A percentile compares a stretch with the other conserved stretches of the same genome.
Evolutionary conservation across 345 rosid genomes (phyloP).

Genomic region (Eucalyptus rudis): DNA sequence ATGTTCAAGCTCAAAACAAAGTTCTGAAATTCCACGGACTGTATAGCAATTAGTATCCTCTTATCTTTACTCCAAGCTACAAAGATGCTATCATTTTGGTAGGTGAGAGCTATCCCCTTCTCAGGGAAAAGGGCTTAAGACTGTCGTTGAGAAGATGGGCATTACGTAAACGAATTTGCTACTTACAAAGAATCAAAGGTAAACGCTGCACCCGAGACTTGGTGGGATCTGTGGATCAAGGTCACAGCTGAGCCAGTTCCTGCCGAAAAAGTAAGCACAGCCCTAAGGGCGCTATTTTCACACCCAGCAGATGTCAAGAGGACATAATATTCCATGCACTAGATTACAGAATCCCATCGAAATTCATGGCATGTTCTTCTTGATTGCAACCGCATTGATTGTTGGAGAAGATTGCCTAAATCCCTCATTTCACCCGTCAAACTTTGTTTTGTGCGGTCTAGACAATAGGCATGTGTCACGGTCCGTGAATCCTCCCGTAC

Average conservation of each 20-base stretch:
- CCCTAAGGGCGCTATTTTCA: slow-evolving; percentile 45
- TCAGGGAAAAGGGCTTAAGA: slow-evolving; percentile 48
- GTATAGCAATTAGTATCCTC: slow-evolving; percentile 35
- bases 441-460: slow-evolving; percentile 40
- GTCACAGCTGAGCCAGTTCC: slow-evolving; percentile 67
- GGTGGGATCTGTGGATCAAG: slow-evolving; percentile 63
- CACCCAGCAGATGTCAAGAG: slow-evolving; percentile 48
- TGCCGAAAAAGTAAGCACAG: slow-evolving; percentile 47
- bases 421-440: slow-evolving; percentile 44
- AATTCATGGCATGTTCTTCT: slow-evolving; percentile 65
- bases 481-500: no score
- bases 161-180: slow-evolving; percentile 44
- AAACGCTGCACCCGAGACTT: slow-evolving; percentile 37
- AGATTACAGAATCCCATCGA: slow-evolving; percentile 59
- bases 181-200: slow-evolving; percentile 49
- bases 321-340: slow-evolving; percentile 47
- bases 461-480: slow-evolving; percentile 7
- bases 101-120: slow-evolving; percentile 64
- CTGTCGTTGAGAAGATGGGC: slow-evolving; percentile 23
- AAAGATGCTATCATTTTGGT: slow-evolving; percentile 55
- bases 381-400: slow-evolving; percentile 32
- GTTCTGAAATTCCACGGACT: slow-evolving; percentile 47
- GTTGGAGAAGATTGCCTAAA: slow-evolving; percentile 28
- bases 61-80: slow-evolving; percentile 49
- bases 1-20: slow-evolving; percentile 49